These are phyloP conservation scores for Phyllosticta citrichinensis DNA, from an alignment of 2,329 filamentous ascomycete species.

Conservation along the genomic window DNA sequence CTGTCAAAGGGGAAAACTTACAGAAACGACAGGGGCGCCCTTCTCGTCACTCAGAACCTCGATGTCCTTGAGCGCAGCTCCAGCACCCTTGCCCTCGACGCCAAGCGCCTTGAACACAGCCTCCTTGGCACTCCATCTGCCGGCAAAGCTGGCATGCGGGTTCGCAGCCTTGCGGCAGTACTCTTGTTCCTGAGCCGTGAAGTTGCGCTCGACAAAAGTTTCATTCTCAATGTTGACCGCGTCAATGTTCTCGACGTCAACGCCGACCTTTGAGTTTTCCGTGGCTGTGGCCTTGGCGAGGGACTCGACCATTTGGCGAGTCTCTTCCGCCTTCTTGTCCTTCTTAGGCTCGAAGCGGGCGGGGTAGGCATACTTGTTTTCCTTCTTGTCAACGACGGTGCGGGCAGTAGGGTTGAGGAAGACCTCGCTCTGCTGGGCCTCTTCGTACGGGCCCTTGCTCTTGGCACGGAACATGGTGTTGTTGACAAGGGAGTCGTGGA, in stretches of 20 bases:
- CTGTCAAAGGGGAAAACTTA: constrained; percentile 43
- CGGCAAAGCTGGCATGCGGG: constrained; percentile 84
- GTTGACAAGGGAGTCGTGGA: constrained; percentile 97
- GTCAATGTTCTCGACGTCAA: constrained; percentile 84
- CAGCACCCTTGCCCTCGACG: constrained; percentile 75
- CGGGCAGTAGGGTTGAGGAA: constrained; percentile 92
- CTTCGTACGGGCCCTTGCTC: constrained; percentile 78
- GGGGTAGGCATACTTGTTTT: constrained; percentile 65
- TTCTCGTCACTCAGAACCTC: constrained; percentile 75
- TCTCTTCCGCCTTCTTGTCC: constrained; percentile 51
- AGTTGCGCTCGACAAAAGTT: constrained; percentile 90
- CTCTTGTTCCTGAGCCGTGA: constrained; percentile 70
- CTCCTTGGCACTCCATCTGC: constrained; percentile 95
- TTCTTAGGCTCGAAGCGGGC: constrained; percentile 36
- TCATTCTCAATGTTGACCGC: constrained; percentile 89
- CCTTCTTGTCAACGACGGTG: constrained; percentile 78
- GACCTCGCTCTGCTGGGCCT: constrained; percentile 75
- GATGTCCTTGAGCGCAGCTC: constrained; percentile 86
- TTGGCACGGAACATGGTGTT: constrained; percentile 97
- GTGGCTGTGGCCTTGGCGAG: constrained; percentile 56
- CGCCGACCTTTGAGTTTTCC: constrained; percentile 66
- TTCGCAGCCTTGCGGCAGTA: constrained; percentile 76
- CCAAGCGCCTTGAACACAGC: constrained; percentile 96
- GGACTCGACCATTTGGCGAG: constrained; percentile 65
- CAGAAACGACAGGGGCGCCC: constrained; percentile 74